phyloP scores from a whole-genome alignment of 352 stramenopile genomes.

The Globisporangium middletonii region DNA sequence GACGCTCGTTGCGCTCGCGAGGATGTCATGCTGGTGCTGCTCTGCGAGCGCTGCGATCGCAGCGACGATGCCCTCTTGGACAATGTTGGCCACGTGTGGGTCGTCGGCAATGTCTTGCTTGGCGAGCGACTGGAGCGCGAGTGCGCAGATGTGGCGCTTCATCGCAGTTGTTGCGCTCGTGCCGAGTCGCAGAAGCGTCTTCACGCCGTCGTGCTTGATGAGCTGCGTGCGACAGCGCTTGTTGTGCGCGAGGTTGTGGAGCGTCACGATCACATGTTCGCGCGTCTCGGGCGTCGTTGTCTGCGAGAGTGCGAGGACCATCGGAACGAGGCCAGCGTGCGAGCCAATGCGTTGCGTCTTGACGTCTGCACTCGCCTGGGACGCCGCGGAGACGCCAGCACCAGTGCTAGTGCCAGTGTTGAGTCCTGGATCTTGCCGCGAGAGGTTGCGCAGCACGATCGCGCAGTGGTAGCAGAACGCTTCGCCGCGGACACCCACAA shows the following conservation, averaged over 20 bases:
- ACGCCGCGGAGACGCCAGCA: background rate
- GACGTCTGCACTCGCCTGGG: slow-evolving; percentile 23
- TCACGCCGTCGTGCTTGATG: slow-evolving; percentile 77
- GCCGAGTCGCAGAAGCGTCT: slow-evolving; percentile 47
- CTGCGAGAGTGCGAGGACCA: slow-evolving; percentile 49
- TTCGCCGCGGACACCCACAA: slow-evolving; percentile 59
- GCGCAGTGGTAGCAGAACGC: slow-evolving; percentile 61
- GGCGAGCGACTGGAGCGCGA: slow-evolving; percentile 56
- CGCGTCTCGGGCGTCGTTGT: slow-evolving; percentile 40
- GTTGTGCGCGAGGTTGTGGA: slow-evolving; percentile 61
- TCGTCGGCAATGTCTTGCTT: slow-evolving; percentile 34
- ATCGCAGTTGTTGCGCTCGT: slow-evolving; percentile 31
- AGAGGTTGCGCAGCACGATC: slow-evolving; percentile 64
- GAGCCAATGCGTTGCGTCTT: slow-evolving; percentile 46
- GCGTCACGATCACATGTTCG: slow-evolving; percentile 57
- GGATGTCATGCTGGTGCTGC: slow-evolving; percentile 48
- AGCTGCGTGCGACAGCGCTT: slow-evolving; percentile 54
- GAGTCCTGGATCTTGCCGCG: slow-evolving; percentile 22
- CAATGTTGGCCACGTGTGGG: slow-evolving; percentile 48
- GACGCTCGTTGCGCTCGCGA: slow-evolving; percentile 27
- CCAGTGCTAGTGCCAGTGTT: background rate
- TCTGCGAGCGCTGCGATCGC: slow-evolving; percentile 58
- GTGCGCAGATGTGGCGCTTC: slow-evolving; percentile 59
- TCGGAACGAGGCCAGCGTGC: slow-evolving; percentile 45
- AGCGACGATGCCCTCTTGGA: slow-evolving; percentile 63